Evolutionary conservation across 1,284 basidiomycete genomes (phyloP).

Genomic region (Apiotrichum siamense): DNA sequence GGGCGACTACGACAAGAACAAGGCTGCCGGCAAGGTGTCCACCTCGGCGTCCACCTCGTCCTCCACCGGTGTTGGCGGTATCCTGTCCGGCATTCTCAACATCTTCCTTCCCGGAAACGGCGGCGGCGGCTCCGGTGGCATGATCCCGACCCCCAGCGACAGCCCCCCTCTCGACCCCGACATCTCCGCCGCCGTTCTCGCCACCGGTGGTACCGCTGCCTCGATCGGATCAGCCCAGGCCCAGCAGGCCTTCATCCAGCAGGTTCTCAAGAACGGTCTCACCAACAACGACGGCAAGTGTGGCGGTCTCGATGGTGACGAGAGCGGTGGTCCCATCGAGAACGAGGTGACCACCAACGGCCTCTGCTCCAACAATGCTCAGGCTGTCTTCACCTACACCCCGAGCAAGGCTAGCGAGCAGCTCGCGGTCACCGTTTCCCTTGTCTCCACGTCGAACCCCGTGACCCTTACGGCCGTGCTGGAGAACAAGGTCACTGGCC

Average conservation of each 20-base stretch:
- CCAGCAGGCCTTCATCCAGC: slow-evolving; percentile 3
- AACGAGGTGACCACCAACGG: slow-evolving; percentile 9
- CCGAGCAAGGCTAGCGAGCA: neutral
- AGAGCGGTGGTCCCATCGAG: neutral
- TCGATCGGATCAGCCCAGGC: neutral
- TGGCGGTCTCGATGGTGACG: neutral
- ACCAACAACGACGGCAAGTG: slow-evolving; percentile 13
- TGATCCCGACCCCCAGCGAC: neutral
- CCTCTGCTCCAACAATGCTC: slow-evolving; percentile 9
- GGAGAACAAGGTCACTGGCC: slow-evolving; percentile 7
- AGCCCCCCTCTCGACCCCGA: neutral
- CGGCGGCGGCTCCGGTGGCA: too few relatives aligned
- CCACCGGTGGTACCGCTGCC: slow-evolving; percentile 4
- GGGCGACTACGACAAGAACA: neutral
- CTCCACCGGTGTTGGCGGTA: neutral
- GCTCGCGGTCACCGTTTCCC: slow-evolving; percentile 3
- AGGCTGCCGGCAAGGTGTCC: neutral
- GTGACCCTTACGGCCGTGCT: neutral
- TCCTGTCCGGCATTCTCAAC: too few relatives aligned
- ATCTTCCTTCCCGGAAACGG: too few relatives aligned
- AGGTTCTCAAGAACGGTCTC: slow-evolving; percentile 10
- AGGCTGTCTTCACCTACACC: slow-evolving; percentile 6
- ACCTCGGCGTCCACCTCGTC: neutral
- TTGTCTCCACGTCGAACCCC: slow-evolving; percentile 6
- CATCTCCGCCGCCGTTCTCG: slow-evolving; percentile 3